Conservation (phyloP, 257 asterid species). For the Plantago major region DNA sequence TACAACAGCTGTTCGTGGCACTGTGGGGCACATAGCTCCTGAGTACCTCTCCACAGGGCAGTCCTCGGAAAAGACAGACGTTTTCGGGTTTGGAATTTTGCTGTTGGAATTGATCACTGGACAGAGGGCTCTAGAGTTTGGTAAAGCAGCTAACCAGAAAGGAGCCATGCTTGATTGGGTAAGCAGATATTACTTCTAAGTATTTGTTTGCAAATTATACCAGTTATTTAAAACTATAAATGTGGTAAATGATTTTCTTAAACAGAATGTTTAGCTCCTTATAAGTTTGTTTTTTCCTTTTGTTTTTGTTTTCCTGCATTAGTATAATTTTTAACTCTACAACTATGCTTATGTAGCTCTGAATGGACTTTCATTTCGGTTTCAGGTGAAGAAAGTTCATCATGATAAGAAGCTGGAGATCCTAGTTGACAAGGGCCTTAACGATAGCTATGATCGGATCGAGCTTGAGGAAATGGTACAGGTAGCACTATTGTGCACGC, state of each 20-base stretch:
- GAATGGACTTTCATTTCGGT: background rate
- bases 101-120: conserved; percentile 89
- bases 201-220: no score
- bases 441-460: conserved; percentile 51
- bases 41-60: conserved; percentile 97
- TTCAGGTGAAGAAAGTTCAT: conserved; percentile 83
- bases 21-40: conserved; percentile 95
- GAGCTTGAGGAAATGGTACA: conserved; percentile 91
- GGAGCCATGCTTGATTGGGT: conserved; percentile 99
- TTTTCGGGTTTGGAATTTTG: conserved; percentile 90
- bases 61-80: conserved; percentile 94
- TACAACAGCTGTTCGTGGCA: conserved; percentile 96
- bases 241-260: no score
- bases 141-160: conserved; percentile 82
- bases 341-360: no score
- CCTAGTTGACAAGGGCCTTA: conserved; percentile 68
- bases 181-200: conserved; percentile 15
- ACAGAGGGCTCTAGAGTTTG: conserved; percentile 88
- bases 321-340: no score
- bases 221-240: no score
- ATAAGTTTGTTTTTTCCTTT: no score
- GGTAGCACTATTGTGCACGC: conserved; percentile 89
- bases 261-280: no score
- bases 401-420: conserved; percentile 85
- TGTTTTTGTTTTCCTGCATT: no score